Percentiles rank a stretch among this genome's conserved stretches.
Conservation (phyloP, 192 early-diverging fungal genomes). For the Gryganskiella cystojenkinii region DNA sequence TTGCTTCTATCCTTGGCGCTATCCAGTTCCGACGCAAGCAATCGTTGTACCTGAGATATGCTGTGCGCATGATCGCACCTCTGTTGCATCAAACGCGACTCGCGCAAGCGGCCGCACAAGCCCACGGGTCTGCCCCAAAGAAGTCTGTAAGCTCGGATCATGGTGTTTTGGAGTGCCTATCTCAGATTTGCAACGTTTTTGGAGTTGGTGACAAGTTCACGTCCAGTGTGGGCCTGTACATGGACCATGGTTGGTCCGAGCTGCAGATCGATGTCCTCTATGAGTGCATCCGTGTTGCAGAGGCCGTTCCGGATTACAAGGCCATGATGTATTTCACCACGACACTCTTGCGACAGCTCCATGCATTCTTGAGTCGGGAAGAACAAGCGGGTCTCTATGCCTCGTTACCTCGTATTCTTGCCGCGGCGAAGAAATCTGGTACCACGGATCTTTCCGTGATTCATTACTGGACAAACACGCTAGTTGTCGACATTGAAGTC, state of each 20-base stretch:
- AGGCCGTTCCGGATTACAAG: conserved; percentile 72
- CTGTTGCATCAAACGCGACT: conserved; percentile 52
- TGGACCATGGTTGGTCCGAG: conserved; percentile 77
- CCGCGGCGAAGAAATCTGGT: conserved; percentile 62
- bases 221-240: conserved; percentile 24
- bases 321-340: conserved; percentile 72
- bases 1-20: conserved; percentile 67
- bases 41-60: conserved; percentile 77
- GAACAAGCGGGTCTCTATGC: conserved; percentile 74
- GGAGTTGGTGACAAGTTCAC: conserved; percentile 66
- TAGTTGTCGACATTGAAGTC: conserved; percentile 64
- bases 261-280: conserved; percentile 82
- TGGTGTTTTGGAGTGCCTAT: conserved; percentile 72
- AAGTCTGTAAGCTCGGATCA: conserved; percentile 41
- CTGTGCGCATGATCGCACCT: conserved; percentile 56
- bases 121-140: conserved; percentile 11
- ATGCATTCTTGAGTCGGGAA: conserved; percentile 66
- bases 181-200: conserved; percentile 74
- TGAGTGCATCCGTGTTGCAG: conserved; percentile 77
- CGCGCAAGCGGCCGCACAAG: conserved; percentile 34
- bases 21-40: conserved; percentile 74
- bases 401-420: conserved; percentile 65
- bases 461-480: conserved; percentile 68
- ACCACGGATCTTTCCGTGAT: conserved; percentile 55
- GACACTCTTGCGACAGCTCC: conserved; percentile 72